A percentile compares a stretch with the other conserved stretches of the same genome.
phyloP scores from a whole-genome alignment of 2,329 filamentous ascomycete species.

The Fusarium keratoplasticum region DNA sequence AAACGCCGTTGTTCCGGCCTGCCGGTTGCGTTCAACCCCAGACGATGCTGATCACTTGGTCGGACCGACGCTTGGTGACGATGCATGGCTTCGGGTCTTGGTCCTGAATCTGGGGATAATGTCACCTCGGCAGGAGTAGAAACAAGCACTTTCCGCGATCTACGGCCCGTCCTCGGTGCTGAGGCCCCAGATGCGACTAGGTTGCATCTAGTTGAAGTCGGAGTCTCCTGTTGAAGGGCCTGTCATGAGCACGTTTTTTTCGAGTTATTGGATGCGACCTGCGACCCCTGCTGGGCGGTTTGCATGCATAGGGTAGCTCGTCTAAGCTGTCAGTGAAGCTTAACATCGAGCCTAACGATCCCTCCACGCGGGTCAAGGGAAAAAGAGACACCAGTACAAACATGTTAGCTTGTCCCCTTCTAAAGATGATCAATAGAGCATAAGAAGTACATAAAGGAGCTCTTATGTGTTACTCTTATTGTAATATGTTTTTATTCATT shows the following conservation, averaged over 20 bases:
- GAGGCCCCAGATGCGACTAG: slow-evolving; percentile 29
- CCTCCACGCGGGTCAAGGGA: background rate
- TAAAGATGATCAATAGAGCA: background rate
- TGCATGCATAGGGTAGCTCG: background rate
- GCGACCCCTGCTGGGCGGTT: background rate
- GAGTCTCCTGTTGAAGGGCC: slow-evolving; percentile 20
- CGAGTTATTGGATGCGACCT: background rate
- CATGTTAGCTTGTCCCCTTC: background rate
- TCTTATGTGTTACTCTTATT: background rate
- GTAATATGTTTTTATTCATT: background rate
- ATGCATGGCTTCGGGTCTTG: slow-evolving; percentile 11
- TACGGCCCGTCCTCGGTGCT: slow-evolving; percentile 35
- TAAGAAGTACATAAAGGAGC: background rate
- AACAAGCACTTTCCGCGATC: slow-evolving; percentile 6
- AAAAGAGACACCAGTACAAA: background rate
- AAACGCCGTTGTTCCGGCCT: background rate
- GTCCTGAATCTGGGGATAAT: slow-evolving; percentile 13
- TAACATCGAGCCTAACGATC: background rate
- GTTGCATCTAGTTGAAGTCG: slow-evolving; percentile 5
- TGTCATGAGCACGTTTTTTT: background rate
- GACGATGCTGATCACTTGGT: background rate
- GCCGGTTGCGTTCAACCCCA: background rate
- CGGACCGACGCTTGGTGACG: background rate
- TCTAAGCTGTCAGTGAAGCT: background rate
- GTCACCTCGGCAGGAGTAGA: slow-evolving; percentile 5